These are phyloP conservation scores for Citeromyces matritensis DNA, from an alignment of 805 yeast species.

Conservation along the genomic window DNA sequence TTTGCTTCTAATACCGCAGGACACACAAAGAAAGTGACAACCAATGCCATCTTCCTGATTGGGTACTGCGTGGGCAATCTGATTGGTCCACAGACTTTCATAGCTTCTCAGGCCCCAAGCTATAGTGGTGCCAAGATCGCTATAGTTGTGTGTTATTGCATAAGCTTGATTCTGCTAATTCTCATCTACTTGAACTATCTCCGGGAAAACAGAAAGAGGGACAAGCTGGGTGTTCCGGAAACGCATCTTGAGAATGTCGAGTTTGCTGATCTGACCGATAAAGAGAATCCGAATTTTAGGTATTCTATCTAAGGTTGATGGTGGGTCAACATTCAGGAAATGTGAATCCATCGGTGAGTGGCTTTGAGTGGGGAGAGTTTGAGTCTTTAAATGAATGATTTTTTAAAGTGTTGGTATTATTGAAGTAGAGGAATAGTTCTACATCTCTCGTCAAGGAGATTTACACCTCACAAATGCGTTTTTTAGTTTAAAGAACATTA, in stretches of 20 bases:
- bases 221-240: constrained; percentile 5
- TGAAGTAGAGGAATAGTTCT: too few relatives aligned
- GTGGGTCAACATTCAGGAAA: background rate
- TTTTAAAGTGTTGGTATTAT: too few relatives aligned
- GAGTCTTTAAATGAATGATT: too few relatives aligned
- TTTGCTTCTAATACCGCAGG: constrained; percentile 37
- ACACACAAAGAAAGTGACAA: constrained; percentile 46
- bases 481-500: too few relatives aligned
- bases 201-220: constrained; percentile 6
- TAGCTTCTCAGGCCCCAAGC: constrained; percentile 34
- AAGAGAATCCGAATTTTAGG: constrained; percentile 38
- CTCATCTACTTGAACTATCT: constrained; percentile 9
- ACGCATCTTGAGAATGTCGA: constrained; percentile 6
- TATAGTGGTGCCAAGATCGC: constrained; percentile 39
- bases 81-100: constrained; percentile 59
- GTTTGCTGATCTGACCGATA: constrained; percentile 24
- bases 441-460: too few relatives aligned
- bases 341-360: too few relatives aligned
- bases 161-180: constrained; percentile 11
- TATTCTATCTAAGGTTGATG: constrained; percentile 12
- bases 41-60: constrained; percentile 38
- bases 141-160: constrained; percentile 24
- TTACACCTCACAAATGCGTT: too few relatives aligned
- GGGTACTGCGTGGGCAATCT: constrained; percentile 53
- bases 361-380: too few relatives aligned